Evolutionary conservation across 805 yeast species (phyloP), one percentile per base, ranked within the genome.

Genomic region (Wickerhamiella vanderwaltii): DNA sequence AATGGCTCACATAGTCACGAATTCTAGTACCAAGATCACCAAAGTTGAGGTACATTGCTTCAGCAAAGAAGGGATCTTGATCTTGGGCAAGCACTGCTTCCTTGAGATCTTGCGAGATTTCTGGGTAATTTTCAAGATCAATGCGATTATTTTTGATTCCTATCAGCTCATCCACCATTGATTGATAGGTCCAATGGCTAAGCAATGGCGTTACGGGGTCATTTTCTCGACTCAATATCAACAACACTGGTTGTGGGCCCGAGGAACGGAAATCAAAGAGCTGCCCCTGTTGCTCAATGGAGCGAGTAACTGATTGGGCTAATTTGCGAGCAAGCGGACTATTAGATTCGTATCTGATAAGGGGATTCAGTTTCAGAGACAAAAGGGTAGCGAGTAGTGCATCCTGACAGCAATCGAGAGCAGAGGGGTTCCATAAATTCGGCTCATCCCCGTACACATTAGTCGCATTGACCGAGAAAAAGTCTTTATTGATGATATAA

Each of bases 181-280:
- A 82, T 57, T 88, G 97, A 61, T 85, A 91, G 1, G 98, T 87
- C 99, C 99, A 91, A 2, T 97, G 98, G 29, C 79, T 74, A 37
- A 91, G 63, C 23, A 91, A 67, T 1, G 99, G 96, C 0, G 99
- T 88, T 11, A 88, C 67, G 2, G 98, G 96, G 60, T 91, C 99
- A 54, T 75, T 80, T 44, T 77, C 73, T 41, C 99, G 68, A 59
- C 91, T 97, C 36, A 91, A 55, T 2, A 91, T 66, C 9, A 91
- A 59, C 35, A 93, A 61, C 6, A 80, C 53, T 1, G 96, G 93
- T 1, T 86, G 74, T 0, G 77, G 63, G 44, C 64, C 62, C 19
- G 60, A 56, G 29, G 75, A 67, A 22, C 40, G 40, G 54, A 79
- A 74, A 52, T 82, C 91, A 59, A 85, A 84, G 32, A 86, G 58